These are phyloP conservation scores for Perkinsela sp. DNA, from an alignment of 208 protist genomes.

Conservation along the genomic window DNA sequence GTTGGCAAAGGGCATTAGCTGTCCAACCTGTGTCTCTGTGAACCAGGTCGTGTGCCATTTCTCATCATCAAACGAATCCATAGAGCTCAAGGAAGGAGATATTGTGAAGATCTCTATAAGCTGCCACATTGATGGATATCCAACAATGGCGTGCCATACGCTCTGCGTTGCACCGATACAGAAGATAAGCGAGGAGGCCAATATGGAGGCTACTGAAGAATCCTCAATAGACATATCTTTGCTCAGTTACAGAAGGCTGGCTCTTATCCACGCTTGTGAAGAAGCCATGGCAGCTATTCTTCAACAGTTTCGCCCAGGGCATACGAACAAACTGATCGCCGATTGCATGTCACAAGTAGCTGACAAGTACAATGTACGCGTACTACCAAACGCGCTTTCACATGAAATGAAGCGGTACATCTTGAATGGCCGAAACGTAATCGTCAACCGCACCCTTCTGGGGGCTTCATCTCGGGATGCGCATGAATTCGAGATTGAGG, in stretches of 20 bases:
- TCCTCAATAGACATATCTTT: not conserved
- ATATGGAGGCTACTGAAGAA: not conserved
- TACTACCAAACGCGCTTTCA: constrained; percentile 2
- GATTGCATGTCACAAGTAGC: not conserved
- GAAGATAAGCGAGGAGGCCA: not conserved
- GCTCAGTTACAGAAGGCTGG: not conserved
- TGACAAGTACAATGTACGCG: constrained; percentile 4
- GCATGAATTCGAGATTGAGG: not conserved
- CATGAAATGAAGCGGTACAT: not conserved
- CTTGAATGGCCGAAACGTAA: not conserved
- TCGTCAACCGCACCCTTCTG: constrained; percentile 2
- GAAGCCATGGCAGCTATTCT: not conserved
- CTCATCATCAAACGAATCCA: constrained; percentile 45
- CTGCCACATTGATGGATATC: constrained; percentile 87
- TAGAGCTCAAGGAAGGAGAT: constrained; percentile 59
- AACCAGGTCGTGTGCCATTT: constrained; percentile 87
- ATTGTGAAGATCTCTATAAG: constrained; percentile 90
- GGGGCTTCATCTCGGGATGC: not conserved
- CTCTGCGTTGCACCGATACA: constrained; percentile 25
- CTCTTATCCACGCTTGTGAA: not conserved
- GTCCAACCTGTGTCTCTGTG: constrained; percentile 87
- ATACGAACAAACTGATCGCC: not conserved
- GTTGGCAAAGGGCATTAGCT: constrained; percentile 65
- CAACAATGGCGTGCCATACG: constrained; percentile 72
- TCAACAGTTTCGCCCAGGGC: not conserved